Conservation (phyloP, 371 early-diverging fungal species). For the Phascolomyces articulosus region DNA sequence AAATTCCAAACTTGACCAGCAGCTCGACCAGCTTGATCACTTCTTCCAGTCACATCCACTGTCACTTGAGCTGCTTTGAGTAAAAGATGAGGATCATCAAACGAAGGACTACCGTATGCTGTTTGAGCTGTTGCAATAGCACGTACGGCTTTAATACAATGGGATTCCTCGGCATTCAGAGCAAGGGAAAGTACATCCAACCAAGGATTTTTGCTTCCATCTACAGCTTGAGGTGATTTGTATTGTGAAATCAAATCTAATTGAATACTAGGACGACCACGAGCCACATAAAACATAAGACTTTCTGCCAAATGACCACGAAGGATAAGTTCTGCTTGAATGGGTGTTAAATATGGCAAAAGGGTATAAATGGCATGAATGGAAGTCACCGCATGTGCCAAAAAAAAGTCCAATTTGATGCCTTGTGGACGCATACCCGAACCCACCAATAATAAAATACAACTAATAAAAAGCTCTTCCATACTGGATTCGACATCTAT, state of each 20-base stretch:
- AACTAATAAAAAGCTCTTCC: conserved; percentile 32
- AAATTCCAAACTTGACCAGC: conserved; percentile 28
- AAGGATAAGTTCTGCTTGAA: conserved; percentile 39
- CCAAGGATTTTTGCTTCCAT: conserved; percentile 43
- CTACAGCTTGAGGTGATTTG: conserved; percentile 10
- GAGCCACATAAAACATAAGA: conserved; percentile 33
- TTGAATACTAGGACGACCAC: conserved; percentile 45
- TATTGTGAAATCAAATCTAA: conserved; percentile 32
- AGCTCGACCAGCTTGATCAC: no score
- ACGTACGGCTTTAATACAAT: conserved; percentile 55
- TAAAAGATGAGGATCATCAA: not conserved
- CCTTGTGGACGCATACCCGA: conserved; percentile 31
- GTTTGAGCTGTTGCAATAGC: conserved; percentile 41
- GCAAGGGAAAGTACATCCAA: conserved; percentile 39
- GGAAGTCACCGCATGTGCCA: conserved; percentile 58
- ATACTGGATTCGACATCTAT: conserved; percentile 30
- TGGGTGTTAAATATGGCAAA: conserved; percentile 30
- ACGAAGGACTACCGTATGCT: conserved; percentile 23
- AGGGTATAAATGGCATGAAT: conserved; percentile 47
- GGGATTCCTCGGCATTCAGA: conserved; percentile 45
- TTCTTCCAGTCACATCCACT: not conserved
- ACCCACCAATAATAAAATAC: conserved; percentile 23
- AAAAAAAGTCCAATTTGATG: conserved; percentile 42
- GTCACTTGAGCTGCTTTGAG: not conserved
- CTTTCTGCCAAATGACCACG: conserved; percentile 32